Percentiles rank a stretch among this genome's conserved stretches.
Evolutionary conservation across 768 basidiomycete genomes (phyloP).

Genomic region (Lyophyllum shimeji): DNA sequence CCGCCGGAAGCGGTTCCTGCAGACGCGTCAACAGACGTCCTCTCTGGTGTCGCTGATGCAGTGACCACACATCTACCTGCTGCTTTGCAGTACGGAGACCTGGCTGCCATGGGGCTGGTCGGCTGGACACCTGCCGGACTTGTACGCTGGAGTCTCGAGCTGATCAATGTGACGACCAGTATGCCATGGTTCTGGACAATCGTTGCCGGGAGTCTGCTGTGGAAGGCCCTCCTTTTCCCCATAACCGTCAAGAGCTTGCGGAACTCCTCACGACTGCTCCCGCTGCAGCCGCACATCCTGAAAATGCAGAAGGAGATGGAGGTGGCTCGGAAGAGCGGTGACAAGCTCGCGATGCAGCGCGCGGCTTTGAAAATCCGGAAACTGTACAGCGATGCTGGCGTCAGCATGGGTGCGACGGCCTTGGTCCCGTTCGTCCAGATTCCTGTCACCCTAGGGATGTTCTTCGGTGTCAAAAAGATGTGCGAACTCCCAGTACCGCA

Average conservation of each 20-base stretch:
- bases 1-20: neutral
- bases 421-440: constrained; percentile 61
- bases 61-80: constrained; percentile 30
- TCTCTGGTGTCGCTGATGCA: constrained; percentile 22
- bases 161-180: constrained; percentile 65
- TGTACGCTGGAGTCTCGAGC: constrained; percentile 61
- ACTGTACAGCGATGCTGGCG: constrained; percentile 65
- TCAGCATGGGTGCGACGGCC: constrained; percentile 57
- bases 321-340: constrained; percentile 28
- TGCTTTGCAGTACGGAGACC: constrained; percentile 69
- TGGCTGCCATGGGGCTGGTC: constrained; percentile 64
- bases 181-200: constrained; percentile 88
- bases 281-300: constrained; percentile 53
- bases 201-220: constrained; percentile 58
- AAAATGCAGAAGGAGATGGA: constrained; percentile 46
- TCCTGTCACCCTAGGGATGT: constrained; percentile 76
- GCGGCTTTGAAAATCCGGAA: constrained; percentile 51
- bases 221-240: constrained; percentile 62
- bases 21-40: constrained; percentile 6
- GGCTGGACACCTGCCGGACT: constrained; percentile 67
- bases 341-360: constrained; percentile 50
- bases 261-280: constrained; percentile 58
- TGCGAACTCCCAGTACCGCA: constrained; percentile 71
- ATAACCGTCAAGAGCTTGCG: constrained; percentile 55
- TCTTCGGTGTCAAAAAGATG: constrained; percentile 78